These are phyloP conservation scores for Cercospora janseana DNA, from an alignment of 2,329 filamentous ascomycete genomes.

Conservation along the genomic window DNA sequence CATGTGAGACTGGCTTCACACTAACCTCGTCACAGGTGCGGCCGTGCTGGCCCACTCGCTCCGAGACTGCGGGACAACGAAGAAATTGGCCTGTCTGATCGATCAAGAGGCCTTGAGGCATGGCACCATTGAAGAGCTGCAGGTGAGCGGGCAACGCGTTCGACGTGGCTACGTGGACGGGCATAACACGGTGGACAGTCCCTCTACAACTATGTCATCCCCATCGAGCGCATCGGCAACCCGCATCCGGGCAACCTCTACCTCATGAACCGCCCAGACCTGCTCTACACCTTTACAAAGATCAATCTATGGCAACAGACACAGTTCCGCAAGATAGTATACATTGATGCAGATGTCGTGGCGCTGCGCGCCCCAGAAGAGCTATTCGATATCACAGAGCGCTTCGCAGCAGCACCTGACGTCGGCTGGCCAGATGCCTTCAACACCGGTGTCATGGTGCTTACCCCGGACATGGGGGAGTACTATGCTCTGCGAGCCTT, in stretches of 20 bases:
- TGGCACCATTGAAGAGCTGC: slow-evolving; percentile 74
- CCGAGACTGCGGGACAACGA: slow-evolving; percentile 81
- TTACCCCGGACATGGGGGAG: slow-evolving; percentile 81
- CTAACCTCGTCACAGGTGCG: slow-evolving; percentile 63
- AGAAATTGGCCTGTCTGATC: slow-evolving; percentile 80
- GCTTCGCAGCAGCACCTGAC: slow-evolving; percentile 77
- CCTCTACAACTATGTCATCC: slow-evolving; percentile 84
- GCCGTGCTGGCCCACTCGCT: slow-evolving; percentile 92
- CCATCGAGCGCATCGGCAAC: slow-evolving; percentile 77
- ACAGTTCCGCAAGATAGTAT: slow-evolving; percentile 89
- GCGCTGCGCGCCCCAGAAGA: slow-evolving; percentile 88
- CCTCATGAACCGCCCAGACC: slow-evolving; percentile 86
- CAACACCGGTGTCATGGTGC: slow-evolving; percentile 95
- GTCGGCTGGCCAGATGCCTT: slow-evolving; percentile 98
- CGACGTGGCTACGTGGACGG: neutral
- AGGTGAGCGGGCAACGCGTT: slow-evolving; percentile 50
- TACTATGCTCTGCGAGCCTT: slow-evolving; percentile 82
- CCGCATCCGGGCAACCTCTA: slow-evolving; percentile 75
- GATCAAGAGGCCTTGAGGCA: slow-evolving; percentile 75
- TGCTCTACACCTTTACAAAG: slow-evolving; percentile 94
- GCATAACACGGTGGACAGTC: slow-evolving; percentile 50
- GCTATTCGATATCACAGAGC: slow-evolving; percentile 67
- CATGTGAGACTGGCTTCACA: neutral
- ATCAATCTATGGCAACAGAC: slow-evolving; percentile 89
- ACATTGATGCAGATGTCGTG: slow-evolving; percentile 92